These are phyloP conservation scores for Fusarium graminum DNA, from an alignment of 2,329 filamentous ascomycete genomes.

Conservation along the genomic window DNA sequence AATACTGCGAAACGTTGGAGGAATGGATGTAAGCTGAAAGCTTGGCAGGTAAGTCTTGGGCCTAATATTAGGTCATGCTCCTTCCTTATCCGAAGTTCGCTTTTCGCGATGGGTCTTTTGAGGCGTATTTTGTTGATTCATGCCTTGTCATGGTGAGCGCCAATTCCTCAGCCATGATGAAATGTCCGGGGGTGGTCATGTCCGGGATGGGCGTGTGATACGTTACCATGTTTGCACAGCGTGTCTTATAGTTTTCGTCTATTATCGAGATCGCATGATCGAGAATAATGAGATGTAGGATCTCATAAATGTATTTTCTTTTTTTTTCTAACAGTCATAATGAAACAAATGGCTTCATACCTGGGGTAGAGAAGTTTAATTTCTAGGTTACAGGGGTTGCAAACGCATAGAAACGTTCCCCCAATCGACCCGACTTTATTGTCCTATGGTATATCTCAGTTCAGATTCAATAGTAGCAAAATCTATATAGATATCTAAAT, in stretches of 20 bases:
- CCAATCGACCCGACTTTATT: too few relatives aligned
- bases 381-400: too few relatives aligned
- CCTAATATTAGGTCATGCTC: conserved; percentile 6
- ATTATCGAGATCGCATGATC: not conserved
- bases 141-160: not conserved
- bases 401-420: too few relatives aligned
- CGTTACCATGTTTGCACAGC: conserved; percentile 4
- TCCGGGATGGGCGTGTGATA: conserved; percentile 14
- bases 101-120: conserved; percentile 2
- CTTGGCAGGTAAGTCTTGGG: conserved; percentile 1
- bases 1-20: conserved; percentile 1
- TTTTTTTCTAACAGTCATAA: not conserved
- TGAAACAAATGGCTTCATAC: conserved; percentile 10
- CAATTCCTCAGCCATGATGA: not conserved
- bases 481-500: too few relatives aligned
- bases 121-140: conserved; percentile 6
- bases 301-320: not conserved
- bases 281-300: not conserved
- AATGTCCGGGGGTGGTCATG: not conserved
- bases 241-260: not conserved
- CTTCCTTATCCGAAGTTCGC: not conserved
- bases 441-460: too few relatives aligned
- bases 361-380: conserved; percentile 20
- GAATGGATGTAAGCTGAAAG: not conserved
- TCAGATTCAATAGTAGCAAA: too few relatives aligned